Percentiles rank a stretch among this genome's conserved stretches.
phyloP scores from a whole-genome alignment of 2,329 filamentous ascomycete species.

The Fusarium falciforme region DNA sequence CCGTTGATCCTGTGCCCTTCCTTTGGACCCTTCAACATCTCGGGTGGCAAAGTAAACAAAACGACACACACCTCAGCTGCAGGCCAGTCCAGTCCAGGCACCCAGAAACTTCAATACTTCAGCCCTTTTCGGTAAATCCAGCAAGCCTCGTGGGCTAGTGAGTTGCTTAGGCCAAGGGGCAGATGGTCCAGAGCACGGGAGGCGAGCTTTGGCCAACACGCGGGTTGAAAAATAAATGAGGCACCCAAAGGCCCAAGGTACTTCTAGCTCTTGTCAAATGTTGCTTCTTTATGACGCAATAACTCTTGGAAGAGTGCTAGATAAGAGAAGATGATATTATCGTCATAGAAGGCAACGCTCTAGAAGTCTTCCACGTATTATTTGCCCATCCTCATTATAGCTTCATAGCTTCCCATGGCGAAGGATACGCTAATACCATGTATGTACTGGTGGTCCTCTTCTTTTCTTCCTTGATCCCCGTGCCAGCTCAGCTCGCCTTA shows the following conservation, averaged over 20 bases:
- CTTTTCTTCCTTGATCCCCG: background rate
- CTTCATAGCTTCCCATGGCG: background rate
- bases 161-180: conserved; percentile 38
- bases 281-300: background rate
- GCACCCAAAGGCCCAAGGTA: background rate
- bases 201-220: background rate
- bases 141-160: conserved; percentile 20
- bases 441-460: background rate
- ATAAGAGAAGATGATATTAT: background rate
- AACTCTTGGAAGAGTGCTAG: background rate
- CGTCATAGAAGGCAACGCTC: background rate
- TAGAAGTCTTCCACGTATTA: background rate
- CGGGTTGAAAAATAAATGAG: background rate
- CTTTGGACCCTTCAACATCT: background rate
- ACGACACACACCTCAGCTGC: conserved; percentile 16
- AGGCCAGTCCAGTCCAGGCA: conserved; percentile 21
- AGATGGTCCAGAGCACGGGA: conserved; percentile 18
- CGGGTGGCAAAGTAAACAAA: conserved; percentile 2
- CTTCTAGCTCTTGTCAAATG: background rate
- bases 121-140: conserved; percentile 29
- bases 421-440: background rate
- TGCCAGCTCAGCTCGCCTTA: conserved; percentile 23
- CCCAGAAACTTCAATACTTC: conserved; percentile 26
- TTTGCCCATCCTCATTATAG: background rate
- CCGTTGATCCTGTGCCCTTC: background rate